Percentiles rank a stretch among this genome's conserved stretches.
phyloP scores from a whole-genome alignment of 495 filamentous ascomycete genomes.

The Evernia prunastri region DNA sequence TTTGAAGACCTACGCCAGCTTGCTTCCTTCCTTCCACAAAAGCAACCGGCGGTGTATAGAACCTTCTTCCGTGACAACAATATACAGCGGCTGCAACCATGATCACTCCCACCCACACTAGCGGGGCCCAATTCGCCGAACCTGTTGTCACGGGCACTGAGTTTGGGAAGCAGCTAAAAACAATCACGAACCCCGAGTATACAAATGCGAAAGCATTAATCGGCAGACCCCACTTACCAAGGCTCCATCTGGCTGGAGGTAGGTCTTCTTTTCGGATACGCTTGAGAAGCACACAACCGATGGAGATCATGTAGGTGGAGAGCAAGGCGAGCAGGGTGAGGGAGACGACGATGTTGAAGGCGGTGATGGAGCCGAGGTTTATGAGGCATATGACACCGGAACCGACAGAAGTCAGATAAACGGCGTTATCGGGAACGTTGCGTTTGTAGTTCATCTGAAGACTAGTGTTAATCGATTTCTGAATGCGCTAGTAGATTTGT shows the following conservation, averaged over 20 bases:
- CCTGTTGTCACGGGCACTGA: constrained; percentile 19
- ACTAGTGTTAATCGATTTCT: constrained; percentile 10
- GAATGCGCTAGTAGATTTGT: neutral
- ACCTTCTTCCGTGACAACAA: constrained; percentile 26
- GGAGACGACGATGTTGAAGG: constrained; percentile 41
- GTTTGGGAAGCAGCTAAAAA: constrained; percentile 35
- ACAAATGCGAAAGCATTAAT: constrained; percentile 31
- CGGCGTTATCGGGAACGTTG: constrained; percentile 35
- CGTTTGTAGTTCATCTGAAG: constrained; percentile 22
- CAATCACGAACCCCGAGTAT: constrained; percentile 26
- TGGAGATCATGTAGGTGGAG: constrained; percentile 40
- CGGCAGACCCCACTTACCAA: constrained; percentile 28
- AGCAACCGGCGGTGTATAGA: constrained; percentile 32
- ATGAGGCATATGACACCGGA: constrained; percentile 37
- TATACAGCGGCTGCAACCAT: constrained; percentile 26
- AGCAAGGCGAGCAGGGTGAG: constrained; percentile 37
- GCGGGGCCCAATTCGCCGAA: constrained; percentile 29
- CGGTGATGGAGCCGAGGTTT: constrained; percentile 35
- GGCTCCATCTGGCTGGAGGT: constrained; percentile 17
- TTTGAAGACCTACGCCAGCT: neutral
- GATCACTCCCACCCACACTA: constrained; percentile 30
- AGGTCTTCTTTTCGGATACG: constrained; percentile 20
- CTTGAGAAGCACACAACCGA: constrained; percentile 32
- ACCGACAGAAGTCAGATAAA: constrained; percentile 31
- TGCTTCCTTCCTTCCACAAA: constrained; percentile 29